Conservation (phyloP, 2,329 filamentous ascomycete species). For the Ilyonectria sp. region DNA sequence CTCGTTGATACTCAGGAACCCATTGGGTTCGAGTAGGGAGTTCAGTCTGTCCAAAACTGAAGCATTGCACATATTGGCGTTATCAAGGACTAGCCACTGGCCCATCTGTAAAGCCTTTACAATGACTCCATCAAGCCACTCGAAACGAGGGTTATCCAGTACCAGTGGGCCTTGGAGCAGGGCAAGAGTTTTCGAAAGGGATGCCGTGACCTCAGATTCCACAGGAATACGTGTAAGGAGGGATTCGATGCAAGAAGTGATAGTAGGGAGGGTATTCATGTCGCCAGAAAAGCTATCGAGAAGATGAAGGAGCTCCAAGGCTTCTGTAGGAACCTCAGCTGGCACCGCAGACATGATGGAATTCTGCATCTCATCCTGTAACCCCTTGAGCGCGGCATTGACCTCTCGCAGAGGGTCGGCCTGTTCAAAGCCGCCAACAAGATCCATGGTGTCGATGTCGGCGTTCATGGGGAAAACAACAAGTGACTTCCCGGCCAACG, state of each 20-base stretch:
- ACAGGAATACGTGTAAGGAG: slow-evolving; percentile 60
- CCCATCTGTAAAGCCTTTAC: slow-evolving; percentile 89
- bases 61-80: slow-evolving; percentile 96
- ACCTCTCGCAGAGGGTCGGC: slow-evolving; percentile 84
- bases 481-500: slow-evolving; percentile 80
- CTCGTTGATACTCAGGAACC: slow-evolving; percentile 91
- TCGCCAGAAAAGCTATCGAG: slow-evolving; percentile 62
- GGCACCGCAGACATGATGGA: slow-evolving; percentile 66
- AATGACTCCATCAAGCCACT: slow-evolving; percentile 95
- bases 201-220: slow-evolving; percentile 61
- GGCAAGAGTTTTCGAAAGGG: slow-evolving; percentile 64
- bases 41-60: slow-evolving; percentile 96
- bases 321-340: slow-evolving; percentile 60
- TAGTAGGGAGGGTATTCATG: slow-evolving; percentile 53
- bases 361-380: slow-evolving; percentile 67
- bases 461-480: slow-evolving; percentile 92
- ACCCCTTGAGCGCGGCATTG: slow-evolving; percentile 66
- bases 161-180: slow-evolving; percentile 68
- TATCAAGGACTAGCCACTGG: slow-evolving; percentile 94
- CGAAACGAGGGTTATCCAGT: slow-evolving; percentile 85
- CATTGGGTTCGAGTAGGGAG: slow-evolving; percentile 92
- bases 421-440: slow-evolving; percentile 97
- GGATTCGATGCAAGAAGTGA: slow-evolving; percentile 57
- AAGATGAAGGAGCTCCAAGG: slow-evolving; percentile 65
- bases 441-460: slow-evolving; percentile 96